These are phyloP conservation scores for Lycium ferocissimum DNA, from an alignment of 257 asterid genomes.

Conservation along the genomic window DNA sequence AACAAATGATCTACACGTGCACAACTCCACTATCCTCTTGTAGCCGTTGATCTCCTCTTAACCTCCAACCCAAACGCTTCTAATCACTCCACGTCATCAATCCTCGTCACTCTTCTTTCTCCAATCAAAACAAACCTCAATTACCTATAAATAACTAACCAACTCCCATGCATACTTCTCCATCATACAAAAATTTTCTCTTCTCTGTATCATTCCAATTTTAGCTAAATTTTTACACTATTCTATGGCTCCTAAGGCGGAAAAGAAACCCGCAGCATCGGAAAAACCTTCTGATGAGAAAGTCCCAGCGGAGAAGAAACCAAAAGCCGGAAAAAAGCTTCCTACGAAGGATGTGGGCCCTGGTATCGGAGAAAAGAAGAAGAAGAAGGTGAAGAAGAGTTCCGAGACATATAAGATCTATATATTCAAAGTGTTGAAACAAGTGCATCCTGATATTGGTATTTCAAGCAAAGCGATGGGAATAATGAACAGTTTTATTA, in stretches of 20 bases:
- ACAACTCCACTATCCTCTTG: neutral
- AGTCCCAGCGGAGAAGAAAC: slow-evolving; percentile 17
- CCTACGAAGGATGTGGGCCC: slow-evolving; percentile 10
- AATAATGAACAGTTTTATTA: slow-evolving; percentile 30
- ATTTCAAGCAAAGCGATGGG: slow-evolving; percentile 31
- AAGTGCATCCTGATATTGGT: slow-evolving; percentile 31
- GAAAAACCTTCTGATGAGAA: neutral
- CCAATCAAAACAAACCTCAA: neutral
- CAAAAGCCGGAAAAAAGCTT: slow-evolving; percentile 24
- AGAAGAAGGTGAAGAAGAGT: slow-evolving; percentile 32
- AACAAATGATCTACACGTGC: slow-evolving; percentile 6
- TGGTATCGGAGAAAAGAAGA: slow-evolving; percentile 2
- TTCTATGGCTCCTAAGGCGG: slow-evolving; percentile 27
- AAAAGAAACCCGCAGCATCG: slow-evolving; percentile 16
- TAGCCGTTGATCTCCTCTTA: neutral
- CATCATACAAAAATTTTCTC: neutral
- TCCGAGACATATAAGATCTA: slow-evolving; percentile 29
- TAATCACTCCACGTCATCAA: neutral
- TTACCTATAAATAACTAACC: slow-evolving; percentile 2
- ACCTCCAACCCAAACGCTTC: neutral
- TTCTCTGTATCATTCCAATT: neutral
- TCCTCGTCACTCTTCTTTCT: neutral
- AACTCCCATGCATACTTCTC: neutral
- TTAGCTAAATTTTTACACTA: neutral
- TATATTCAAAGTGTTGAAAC: slow-evolving; percentile 30